These are phyloP conservation scores for Neonectria sp. DNA, from an alignment of 2,329 filamentous ascomycete species.

Conservation along the genomic window DNA sequence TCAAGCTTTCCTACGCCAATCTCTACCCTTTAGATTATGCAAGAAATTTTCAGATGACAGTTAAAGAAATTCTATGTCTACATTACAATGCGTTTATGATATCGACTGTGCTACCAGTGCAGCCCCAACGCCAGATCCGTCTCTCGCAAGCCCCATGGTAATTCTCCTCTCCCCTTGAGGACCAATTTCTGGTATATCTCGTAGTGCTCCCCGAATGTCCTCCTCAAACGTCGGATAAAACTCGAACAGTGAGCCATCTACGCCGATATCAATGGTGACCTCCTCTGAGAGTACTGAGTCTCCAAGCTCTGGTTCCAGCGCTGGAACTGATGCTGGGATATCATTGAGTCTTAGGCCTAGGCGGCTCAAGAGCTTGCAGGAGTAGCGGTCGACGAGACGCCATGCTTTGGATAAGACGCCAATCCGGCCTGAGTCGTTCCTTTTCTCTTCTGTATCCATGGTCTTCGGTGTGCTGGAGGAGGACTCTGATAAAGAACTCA, in stretches of 20 bases:
- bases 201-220: constrained; percentile 74
- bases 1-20: not conserved
- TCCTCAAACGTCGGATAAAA: constrained; percentile 80
- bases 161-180: constrained; percentile 73
- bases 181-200: constrained; percentile 55
- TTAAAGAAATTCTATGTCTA: not conserved
- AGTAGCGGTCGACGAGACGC: not conserved
- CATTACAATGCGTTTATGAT: not conserved
- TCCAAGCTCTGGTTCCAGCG: not conserved
- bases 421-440: no score
- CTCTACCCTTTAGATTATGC: not conserved
- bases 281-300: not conserved
- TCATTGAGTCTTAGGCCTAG: not conserved
- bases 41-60: not conserved
- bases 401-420: not conserved
- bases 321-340: not conserved
- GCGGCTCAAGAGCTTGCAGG: not conserved
- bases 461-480: not conserved
- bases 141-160: constrained; percentile 80
- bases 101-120: constrained; percentile 68
- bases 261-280: constrained; percentile 73
- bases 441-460: not conserved
- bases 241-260: constrained; percentile 80
- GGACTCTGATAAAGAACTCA: not conserved
- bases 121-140: constrained; percentile 80